Evolutionary conservation across 2,329 filamentous ascomycete genomes (phyloP).

Genomic region (Leptodontidium sp.): DNA sequence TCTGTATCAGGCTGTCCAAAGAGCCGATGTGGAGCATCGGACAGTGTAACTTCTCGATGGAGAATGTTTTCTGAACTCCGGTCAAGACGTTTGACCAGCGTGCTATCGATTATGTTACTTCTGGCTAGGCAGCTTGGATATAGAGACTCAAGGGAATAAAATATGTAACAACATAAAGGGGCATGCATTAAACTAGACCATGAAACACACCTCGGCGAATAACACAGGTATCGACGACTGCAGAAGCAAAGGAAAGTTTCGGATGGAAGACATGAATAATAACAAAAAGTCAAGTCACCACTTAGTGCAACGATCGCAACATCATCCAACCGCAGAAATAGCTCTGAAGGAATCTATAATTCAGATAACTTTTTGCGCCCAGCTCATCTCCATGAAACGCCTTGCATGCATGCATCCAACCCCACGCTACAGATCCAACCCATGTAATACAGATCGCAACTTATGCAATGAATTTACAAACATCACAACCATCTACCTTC

Average conservation of each 20-base stretch:
- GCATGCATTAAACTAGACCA: not conserved
- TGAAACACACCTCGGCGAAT: too few species aligned
- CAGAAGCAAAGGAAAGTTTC: not conserved
- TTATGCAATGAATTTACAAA: not conserved
- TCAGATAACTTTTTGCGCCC: conserved; percentile 1
- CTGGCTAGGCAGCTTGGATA: not conserved
- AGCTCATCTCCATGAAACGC: conserved; percentile 20
- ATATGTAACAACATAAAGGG: not conserved
- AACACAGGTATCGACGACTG: too few species aligned
- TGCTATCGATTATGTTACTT: not conserved
- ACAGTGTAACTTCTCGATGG: not conserved
- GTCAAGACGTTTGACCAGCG: not conserved
- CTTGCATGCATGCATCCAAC: conserved; percentile 25
- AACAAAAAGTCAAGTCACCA: not conserved
- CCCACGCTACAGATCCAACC: conserved; percentile 19
- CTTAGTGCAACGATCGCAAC: not conserved
- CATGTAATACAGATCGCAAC: conserved; percentile 1
- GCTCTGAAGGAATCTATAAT: not conserved
- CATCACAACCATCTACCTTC: conserved; percentile 26
- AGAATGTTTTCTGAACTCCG: not conserved
- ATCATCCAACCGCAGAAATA: not conserved
- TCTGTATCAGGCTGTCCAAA: not conserved
- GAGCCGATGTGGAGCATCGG: not conserved
- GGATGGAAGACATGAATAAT: not conserved
- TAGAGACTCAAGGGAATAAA: not conserved